Percentiles rank a stretch among this genome's conserved stretches.
Conservation (phyloP, 1,284 basidiomycete genomes). For the Fomitiporia mediterranea region DNA sequence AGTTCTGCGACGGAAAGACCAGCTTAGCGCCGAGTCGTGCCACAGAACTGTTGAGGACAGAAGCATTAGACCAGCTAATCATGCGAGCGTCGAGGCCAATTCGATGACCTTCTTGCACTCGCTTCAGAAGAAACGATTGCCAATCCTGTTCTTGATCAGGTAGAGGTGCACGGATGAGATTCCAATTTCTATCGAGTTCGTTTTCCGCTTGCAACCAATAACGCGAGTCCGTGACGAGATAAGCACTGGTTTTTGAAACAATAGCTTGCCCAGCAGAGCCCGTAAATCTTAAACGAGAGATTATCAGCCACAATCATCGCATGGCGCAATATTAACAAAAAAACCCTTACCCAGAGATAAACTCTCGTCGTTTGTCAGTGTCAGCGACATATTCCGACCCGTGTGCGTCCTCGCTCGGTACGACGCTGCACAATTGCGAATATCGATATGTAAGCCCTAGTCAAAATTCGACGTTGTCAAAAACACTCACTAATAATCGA, state of each 20-base stretch:
- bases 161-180: slow-evolving; percentile 62
- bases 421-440: slow-evolving; percentile 38
- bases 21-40: slow-evolving; percentile 51
- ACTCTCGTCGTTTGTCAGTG: slow-evolving; percentile 79
- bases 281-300: slow-evolving; percentile 54
- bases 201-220: slow-evolving; percentile 85
- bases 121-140: slow-evolving; percentile 34
- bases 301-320: slow-evolving; percentile 12
- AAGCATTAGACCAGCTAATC: slow-evolving; percentile 71
- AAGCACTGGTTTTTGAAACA: slow-evolving; percentile 59
- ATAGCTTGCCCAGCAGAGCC: slow-evolving; percentile 86
- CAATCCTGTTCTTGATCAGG: slow-evolving; percentile 62
- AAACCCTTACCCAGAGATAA: slow-evolving; percentile 64
- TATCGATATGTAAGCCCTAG: slow-evolving; percentile 14
- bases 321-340: background rate
- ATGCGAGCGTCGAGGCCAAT: slow-evolving; percentile 90
- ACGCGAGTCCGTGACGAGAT: slow-evolving; percentile 82
- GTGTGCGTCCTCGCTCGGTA: slow-evolving; percentile 87
- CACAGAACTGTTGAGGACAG: slow-evolving; percentile 54
- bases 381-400: slow-evolving; percentile 82
- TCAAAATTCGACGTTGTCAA: background rate
- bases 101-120: slow-evolving; percentile 46
- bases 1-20: slow-evolving; percentile 70
- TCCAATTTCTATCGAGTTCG: slow-evolving; percentile 79
- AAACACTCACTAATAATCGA: slow-evolving; percentile 85